These are phyloP conservation scores for Mimosa bimucronata DNA, from an alignment of 306 rosid genomes.

Conservation along the genomic window DNA sequence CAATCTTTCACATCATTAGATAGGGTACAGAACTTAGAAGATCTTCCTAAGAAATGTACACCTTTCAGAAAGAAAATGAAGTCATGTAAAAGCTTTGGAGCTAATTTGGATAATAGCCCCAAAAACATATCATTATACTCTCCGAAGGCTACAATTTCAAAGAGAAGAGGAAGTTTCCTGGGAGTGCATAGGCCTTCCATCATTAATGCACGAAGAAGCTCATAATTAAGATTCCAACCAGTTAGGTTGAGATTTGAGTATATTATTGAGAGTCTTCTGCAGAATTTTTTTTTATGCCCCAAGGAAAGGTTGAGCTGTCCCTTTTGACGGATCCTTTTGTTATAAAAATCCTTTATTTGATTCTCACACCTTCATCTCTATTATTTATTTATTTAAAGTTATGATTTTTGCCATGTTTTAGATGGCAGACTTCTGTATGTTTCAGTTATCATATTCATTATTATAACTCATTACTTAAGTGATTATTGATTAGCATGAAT, in stretches of 20 bases:
- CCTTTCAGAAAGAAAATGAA: constrained; percentile 60
- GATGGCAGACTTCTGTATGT: constrained; percentile 5
- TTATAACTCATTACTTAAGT: background rate
- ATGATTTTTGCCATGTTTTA: constrained; percentile 10
- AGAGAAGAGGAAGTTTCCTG: constrained; percentile 56
- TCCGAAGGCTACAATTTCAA: constrained; percentile 72
- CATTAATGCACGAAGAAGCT: constrained; percentile 35
- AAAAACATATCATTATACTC: constrained; percentile 37
- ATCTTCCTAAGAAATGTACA: constrained; percentile 69
- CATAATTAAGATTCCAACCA: background rate
- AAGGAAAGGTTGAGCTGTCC: background rate
- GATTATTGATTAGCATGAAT: constrained; percentile 2
- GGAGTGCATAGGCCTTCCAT: constrained; percentile 43
- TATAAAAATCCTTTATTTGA: background rate
- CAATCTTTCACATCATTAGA: constrained; percentile 75
- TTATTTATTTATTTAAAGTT: background rate
- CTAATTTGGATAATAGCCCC: constrained; percentile 61
- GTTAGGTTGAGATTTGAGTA: too few species aligned
- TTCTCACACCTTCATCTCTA: background rate
- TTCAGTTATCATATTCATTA: background rate
- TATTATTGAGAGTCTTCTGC: too few species aligned
- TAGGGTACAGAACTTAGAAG: constrained; percentile 69
- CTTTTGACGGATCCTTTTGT: background rate
- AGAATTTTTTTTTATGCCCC: background rate
- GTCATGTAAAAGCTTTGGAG: constrained; percentile 76